phyloP scores from a whole-genome alignment of 2,329 filamentous ascomycete genomes.

The Hypomyces rosellus region DNA sequence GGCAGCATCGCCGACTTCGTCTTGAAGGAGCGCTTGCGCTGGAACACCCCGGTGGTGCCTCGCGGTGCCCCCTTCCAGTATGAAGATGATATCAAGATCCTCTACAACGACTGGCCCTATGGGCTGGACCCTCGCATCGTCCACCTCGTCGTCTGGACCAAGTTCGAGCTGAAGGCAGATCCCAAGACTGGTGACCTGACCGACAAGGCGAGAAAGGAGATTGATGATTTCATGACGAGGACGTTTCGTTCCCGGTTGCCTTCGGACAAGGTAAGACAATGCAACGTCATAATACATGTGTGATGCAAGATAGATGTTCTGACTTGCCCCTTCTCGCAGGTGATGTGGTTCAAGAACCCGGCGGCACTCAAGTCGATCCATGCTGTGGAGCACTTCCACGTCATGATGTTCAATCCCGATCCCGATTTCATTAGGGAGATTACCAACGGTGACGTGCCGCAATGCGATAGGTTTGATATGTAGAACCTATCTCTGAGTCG shows the following conservation, averaged over 20 bases:
- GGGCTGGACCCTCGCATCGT: constrained; percentile 71
- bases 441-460: constrained; percentile 67
- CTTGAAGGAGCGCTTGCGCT: constrained; percentile 61
- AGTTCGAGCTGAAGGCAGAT: constrained; percentile 73
- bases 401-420: constrained; percentile 79
- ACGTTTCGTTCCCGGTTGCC: constrained; percentile 55
- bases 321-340: constrained; percentile 16
- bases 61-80: constrained; percentile 35
- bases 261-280: constrained; percentile 43
- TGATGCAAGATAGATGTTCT: neutral
- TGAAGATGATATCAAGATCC: constrained; percentile 59
- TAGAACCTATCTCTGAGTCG: neutral
- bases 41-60: constrained; percentile 45
- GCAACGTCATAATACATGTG: neutral
- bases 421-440: constrained; percentile 60
- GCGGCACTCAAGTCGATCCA: constrained; percentile 75
- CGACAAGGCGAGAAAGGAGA: constrained; percentile 51
- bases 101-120: constrained; percentile 94
- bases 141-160: constrained; percentile 89
- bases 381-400: constrained; percentile 88
- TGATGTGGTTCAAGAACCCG: constrained; percentile 67
- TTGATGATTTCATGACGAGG: constrained; percentile 63
- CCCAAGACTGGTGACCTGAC: constrained; percentile 60
- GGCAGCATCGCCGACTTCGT: constrained; percentile 77
- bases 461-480: constrained; percentile 39